These are phyloP conservation scores for Sugiyamaella grinbergsii DNA, from an alignment of 1,139 yeast species.

Conservation along the genomic window DNA sequence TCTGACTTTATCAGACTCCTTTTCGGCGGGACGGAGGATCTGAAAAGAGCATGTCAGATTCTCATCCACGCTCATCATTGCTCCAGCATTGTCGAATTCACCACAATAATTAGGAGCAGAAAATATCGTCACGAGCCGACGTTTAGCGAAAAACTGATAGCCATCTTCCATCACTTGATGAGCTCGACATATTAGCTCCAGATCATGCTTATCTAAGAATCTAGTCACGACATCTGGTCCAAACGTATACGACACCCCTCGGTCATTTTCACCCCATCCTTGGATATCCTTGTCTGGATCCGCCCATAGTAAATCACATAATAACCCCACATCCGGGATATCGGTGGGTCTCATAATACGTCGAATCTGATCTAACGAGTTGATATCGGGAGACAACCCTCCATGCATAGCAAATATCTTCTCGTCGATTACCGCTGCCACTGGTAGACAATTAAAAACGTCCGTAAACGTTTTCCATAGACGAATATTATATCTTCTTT, in stretches of 20 bases:
- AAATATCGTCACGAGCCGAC: constrained; percentile 92
- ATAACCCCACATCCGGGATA: constrained; percentile 93
- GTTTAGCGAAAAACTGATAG: constrained; percentile 91
- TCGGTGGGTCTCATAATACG: constrained; percentile 99
- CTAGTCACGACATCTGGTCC: constrained; percentile 97
- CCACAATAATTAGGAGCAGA: constrained; percentile 99
- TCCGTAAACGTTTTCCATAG: constrained; percentile 98
- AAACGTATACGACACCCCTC: constrained; percentile 96
- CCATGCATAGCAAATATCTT: constrained; percentile 99
- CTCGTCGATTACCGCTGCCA: constrained; percentile 96
- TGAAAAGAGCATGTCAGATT: constrained; percentile 95
- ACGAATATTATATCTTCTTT: constrained; percentile 94
- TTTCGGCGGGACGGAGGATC: constrained; percentile 96
- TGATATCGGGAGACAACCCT: constrained; percentile 94
- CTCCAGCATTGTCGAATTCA: constrained; percentile 97
- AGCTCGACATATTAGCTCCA: constrained; percentile 96
- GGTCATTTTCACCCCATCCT: constrained; percentile 97
- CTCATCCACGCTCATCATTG: constrained; percentile 99
- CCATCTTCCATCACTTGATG: constrained; percentile 99
- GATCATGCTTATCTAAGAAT: constrained; percentile 91
- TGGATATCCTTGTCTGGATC: constrained; percentile 97
- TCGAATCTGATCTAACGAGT: constrained; percentile 96
- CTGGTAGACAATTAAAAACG: constrained; percentile 96
- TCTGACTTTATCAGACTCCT: constrained; percentile 48
- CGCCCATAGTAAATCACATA: constrained; percentile 96